Percentiles rank a stretch among this genome's conserved stretches.
Conservation (phyloP, 2,329 filamentous ascomycete species). For the Alternaria infectoria region DNA sequence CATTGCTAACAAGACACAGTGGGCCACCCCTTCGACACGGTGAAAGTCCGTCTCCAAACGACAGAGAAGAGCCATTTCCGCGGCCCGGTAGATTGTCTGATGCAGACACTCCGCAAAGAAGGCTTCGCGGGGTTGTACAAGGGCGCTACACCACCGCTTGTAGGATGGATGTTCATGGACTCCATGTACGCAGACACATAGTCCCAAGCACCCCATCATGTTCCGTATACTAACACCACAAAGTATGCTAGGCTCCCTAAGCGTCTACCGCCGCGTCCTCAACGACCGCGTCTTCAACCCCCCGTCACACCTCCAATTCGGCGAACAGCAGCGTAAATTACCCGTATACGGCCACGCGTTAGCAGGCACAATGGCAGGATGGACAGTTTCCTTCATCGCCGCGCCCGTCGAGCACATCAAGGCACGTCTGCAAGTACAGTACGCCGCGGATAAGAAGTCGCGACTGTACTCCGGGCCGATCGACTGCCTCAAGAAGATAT, state of each 20-base stretch:
- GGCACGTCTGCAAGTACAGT: constrained; percentile 92
- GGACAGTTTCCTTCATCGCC: constrained; percentile 90
- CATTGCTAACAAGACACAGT: constrained; percentile 47
- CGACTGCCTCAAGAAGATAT: constrained; percentile 74
- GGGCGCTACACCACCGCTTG: constrained; percentile 85
- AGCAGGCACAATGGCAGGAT: constrained; percentile 84
- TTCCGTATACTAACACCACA: constrained; percentile 15
- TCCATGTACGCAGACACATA: constrained; percentile 57
- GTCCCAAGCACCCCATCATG: no score
- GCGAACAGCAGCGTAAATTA: constrained; percentile 58
- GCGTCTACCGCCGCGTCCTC: constrained; percentile 83
- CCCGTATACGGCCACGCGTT: constrained; percentile 83
- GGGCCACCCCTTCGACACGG: constrained; percentile 84
- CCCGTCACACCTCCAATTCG: constrained; percentile 53
- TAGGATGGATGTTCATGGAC: constrained; percentile 99
- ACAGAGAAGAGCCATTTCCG: constrained; percentile 77
- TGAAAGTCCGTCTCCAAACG: constrained; percentile 96
- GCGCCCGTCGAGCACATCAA: constrained; percentile 96
- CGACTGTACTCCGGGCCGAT: constrained; percentile 85
- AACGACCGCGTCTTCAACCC: constrained; percentile 79
- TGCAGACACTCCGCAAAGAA: constrained; percentile 85
- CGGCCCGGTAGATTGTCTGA: constrained; percentile 83
- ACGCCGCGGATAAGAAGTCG: constrained; percentile 77
- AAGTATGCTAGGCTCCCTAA: constrained; percentile 87
- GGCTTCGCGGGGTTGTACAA: constrained; percentile 89